phyloP scores from a whole-genome alignment of 352 stramenopile genomes.

The Globisporangium nunn region DNA sequence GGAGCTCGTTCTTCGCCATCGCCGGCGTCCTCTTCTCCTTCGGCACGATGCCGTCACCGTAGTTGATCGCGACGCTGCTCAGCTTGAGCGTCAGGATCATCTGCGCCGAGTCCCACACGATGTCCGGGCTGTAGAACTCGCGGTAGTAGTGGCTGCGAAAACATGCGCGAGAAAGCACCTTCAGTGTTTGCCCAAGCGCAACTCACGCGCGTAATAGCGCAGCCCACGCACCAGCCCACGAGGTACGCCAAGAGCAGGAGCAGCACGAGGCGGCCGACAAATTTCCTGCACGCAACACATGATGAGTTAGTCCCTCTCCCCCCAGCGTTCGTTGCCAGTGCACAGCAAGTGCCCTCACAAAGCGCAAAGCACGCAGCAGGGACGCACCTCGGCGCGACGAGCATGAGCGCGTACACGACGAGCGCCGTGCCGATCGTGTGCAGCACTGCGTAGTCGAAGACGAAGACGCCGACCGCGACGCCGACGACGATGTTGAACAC shows the following conservation, averaged over 20 bases:
- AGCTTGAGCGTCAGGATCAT: conserved; percentile 86
- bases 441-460: conserved; percentile 75
- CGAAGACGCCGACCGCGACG: conserved; percentile 57
- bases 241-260: conserved; percentile 59
- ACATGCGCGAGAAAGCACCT: neutral
- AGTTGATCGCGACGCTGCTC: conserved; percentile 74
- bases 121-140: conserved; percentile 69
- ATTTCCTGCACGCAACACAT: conserved; percentile 22
- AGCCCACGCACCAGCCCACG: conserved; percentile 36
- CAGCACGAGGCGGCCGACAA: conserved; percentile 62
- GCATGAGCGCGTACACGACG: conserved; percentile 65
- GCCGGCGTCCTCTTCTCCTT: conserved; percentile 69
- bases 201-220: neutral
- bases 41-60: conserved; percentile 60
- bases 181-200: neutral
- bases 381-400: conserved; percentile 44
- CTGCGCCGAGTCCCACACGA: conserved; percentile 81
- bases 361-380: neutral
- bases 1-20: conserved; percentile 72
- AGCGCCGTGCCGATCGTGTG: conserved; percentile 58
- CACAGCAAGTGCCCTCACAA: neutral
- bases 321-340: neutral
- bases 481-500: conserved; percentile 64
- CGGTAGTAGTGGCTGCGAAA: conserved; percentile 72
- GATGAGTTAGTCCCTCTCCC: no score